phyloP scores from a whole-genome alignment of 495 filamentous ascomycete species.

The Xeromyces bisporus region DNA sequence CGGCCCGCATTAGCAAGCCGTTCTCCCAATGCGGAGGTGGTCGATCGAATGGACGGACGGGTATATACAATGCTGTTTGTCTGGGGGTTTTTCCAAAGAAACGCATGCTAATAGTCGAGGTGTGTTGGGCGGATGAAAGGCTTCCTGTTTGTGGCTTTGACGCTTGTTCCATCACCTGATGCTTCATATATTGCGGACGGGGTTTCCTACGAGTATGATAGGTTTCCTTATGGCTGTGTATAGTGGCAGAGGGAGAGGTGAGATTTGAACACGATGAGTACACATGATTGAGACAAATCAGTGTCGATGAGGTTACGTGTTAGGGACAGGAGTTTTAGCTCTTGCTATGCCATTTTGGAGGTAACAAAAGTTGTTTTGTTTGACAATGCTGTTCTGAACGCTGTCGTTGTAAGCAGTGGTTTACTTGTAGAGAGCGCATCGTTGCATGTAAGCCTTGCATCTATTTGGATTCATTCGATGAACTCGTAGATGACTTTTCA shows the following conservation, averaged over 20 bases:
- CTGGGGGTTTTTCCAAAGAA: neutral
- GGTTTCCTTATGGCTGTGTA: slow-evolving; percentile 1
- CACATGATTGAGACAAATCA: slow-evolving; percentile 11
- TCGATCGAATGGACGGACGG: neutral
- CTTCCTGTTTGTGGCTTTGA: slow-evolving; percentile 5
- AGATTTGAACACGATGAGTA: neutral
- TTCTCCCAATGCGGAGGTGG: slow-evolving; percentile 9
- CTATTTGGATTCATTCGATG: too few species aligned
- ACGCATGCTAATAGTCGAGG: slow-evolving; percentile 2
- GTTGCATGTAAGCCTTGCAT: too few species aligned
- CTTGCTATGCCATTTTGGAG: too few species aligned
- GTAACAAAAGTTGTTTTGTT: too few species aligned
- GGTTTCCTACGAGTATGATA: slow-evolving; percentile 3
- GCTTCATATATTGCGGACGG: neutral
- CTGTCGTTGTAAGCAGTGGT: too few species aligned
- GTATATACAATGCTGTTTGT: neutral
- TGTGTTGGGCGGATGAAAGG: too few species aligned
- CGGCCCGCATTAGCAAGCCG: slow-evolving; percentile 10
- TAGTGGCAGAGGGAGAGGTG: slow-evolving; percentile 1
- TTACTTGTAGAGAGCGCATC: too few species aligned
- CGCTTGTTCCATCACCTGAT: neutral
- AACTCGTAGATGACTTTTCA: too few species aligned
- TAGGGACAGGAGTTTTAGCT: too few species aligned
- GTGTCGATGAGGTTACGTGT: slow-evolving; percentile 1
- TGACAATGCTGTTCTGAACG: too few species aligned